Evolutionary conservation across 805 yeast genomes (phyloP).

Genomic region (Wickerhamiella occidentalis): DNA sequence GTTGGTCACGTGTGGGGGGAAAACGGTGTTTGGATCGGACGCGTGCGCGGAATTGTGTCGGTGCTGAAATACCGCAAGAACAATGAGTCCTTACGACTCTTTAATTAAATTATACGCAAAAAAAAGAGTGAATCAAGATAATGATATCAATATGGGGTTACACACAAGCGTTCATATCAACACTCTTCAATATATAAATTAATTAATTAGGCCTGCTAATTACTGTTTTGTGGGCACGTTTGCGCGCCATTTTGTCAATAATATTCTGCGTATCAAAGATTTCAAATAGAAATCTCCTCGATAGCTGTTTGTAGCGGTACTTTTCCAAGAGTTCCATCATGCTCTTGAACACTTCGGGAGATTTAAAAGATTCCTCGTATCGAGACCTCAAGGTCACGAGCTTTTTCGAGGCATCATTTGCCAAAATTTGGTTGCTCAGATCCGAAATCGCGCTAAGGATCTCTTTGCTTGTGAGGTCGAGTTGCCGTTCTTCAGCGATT

Average conservation of each 20-base stretch:
- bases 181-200: no score
- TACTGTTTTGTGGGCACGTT: conserved; percentile 19
- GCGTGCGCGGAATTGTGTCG: not conserved
- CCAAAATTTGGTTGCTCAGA: conserved; percentile 42
- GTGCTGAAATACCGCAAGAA: no score
- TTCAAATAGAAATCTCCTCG: conserved; percentile 54
- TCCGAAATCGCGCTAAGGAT: conserved; percentile 33
- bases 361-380: conserved; percentile 43
- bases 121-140: no score
- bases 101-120: no score
- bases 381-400: conserved; percentile 42
- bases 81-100: no score
- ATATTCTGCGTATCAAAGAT: conserved; percentile 36
- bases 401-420: conserved; percentile 45
- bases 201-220: conserved; percentile 8
- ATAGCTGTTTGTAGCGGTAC: conserved; percentile 50
- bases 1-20: not conserved
- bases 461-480: conserved; percentile 6
- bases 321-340: conserved; percentile 40
- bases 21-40: not conserved
- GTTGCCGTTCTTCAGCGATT: not conserved
- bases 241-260: conserved; percentile 16
- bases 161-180: no score
- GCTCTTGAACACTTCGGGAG: conserved; percentile 42
- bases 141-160: no score